A percentile compares a stretch with the other conserved stretches of the same genome.
phyloP scores from a whole-genome alignment of 1,139 yeast species.

The Candida tunisiensis region DNA sequence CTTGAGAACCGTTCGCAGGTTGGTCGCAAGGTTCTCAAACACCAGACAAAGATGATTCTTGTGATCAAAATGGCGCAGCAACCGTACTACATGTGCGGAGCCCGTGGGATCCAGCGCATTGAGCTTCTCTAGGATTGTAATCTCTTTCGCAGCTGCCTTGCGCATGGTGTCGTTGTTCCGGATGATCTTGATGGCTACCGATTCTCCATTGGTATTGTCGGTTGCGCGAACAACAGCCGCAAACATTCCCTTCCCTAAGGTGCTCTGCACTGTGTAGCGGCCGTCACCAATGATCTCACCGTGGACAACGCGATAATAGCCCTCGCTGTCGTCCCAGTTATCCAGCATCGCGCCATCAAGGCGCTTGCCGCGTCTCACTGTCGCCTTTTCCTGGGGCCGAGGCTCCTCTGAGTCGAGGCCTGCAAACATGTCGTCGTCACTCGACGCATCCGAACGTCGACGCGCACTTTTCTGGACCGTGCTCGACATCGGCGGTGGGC shows the following conservation, averaged over 20 bases:
- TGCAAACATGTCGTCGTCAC: slow-evolving; percentile 10
- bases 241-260: slow-evolving; percentile 69
- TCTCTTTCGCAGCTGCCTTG: slow-evolving; percentile 64
- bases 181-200: slow-evolving; percentile 66
- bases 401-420: slow-evolving; percentile 3
- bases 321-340: slow-evolving; percentile 33
- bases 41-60: slow-evolving; percentile 73
- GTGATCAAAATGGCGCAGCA: slow-evolving; percentile 58
- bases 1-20: slow-evolving; percentile 50
- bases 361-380: slow-evolving; percentile 5
- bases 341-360: slow-evolving; percentile 15
- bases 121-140: slow-evolving; percentile 38
- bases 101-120: slow-evolving; percentile 25
- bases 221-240: slow-evolving; percentile 60
- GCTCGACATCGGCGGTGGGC: too few relatives aligned
- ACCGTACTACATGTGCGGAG: slow-evolving; percentile 31
- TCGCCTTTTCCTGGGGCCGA: slow-evolving; percentile 1
- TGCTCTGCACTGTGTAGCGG: slow-evolving; percentile 43
- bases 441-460: neutral
- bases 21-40: slow-evolving; percentile 55
- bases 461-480: slow-evolving; percentile 1
- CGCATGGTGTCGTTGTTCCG: slow-evolving; percentile 62
- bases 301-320: slow-evolving; percentile 38
- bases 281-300: slow-evolving; percentile 69
- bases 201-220: slow-evolving; percentile 42